Base-by-base conservation (phyloP, 768 basidiomycete species). In the Leccinum sublutescens region DNA sequence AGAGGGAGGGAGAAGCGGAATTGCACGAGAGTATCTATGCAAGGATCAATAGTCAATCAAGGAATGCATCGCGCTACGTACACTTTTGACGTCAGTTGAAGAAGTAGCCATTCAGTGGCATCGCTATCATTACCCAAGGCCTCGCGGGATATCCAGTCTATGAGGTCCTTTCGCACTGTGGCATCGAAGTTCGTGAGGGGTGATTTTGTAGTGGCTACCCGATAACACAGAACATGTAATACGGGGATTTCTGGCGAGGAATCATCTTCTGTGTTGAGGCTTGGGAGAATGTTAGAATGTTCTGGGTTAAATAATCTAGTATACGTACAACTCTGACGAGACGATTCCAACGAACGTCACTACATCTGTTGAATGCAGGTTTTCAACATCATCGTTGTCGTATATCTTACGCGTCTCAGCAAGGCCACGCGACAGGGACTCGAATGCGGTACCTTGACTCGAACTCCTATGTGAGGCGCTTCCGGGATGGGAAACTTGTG, bases 51-150 rank as follows among this genome's bases (percentile, higher is more conserved):
- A 27, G 33, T 21, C 40, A 56, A 49, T 50, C 7, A 51, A 47
- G 10, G 27, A 5, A 52, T 43, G n/a, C 9, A 6, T 52, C 5
- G 34, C 14, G 50, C 8, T 29, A 76, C 88, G 63, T 67, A 93
- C 91, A 87, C 82, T 74, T 80, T 80, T 29, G 86, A 79, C 15
- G 88, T 77, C 49, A 79, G 67, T 47, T 80, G 76, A 27, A 93
- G 76, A 5, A 93, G 76, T 7, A 89, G 77, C 87, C 88, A 92
- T 72, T 92, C 87, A 23, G 91, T 89, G 2, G 86, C 85, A 21
- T 82, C 76, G 31, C 65, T 70, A 66, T 94, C 91, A 4, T 88
- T 87, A 0, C 79, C 87, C 4, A 93, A 77, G 11, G 79, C 84
- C 66, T 89, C 84, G 23, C 79, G 72, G 1, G 91, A 88, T 52